Evolutionary conservation across 2,329 filamentous ascomycete species (phyloP), one percentile per base, ranked within the genome.

Genomic region (Pseudogymnoascus sp.): DNA sequence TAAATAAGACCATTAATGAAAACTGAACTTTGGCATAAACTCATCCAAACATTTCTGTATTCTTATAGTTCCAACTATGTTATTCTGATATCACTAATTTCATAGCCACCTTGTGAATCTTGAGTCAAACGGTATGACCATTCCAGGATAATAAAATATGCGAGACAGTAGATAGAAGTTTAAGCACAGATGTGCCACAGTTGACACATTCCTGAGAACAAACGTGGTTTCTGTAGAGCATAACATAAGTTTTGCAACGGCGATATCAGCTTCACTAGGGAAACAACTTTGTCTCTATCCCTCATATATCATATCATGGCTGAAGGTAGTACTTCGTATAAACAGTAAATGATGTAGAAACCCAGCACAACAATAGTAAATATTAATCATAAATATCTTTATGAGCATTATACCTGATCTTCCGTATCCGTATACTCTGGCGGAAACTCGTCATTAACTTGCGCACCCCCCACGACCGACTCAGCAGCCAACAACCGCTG

Each of bases 381-480:
- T 16, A 53, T 53, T 53, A 31, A 33, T 31, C 47, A 53, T 53
- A 53, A 53, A 53, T 31, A 53, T 11, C 26, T 31, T 13, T 53
- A 53, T 53, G 47, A 53, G 26, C 47, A 53, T 31, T 53, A 53
- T 53, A 53, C 47, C 47, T 31, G 47, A 53, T 53, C 47, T 19
- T 53, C 59, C n/a, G 59, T 42, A 24, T 42, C 59, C 19, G 59
- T 38, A 5, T 61, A 61, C 59, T 37, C 59, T 16, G 59, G 59
- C 4, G 59, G 59, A 42, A 42, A 42, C 33, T 61, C 59, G n/a
- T 61, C 59, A 61, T 61, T 29, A 42, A 37, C 59, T 11, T 38
- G 16, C 7, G 31, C 59, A 2, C 59, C 59, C 7, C 38, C 33
- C 16, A 42, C 33, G 14, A 38, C 59, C 6, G 31, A 11, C 38